These are phyloP conservation scores for Candida pseudocylindracea DNA, from an alignment of 1,139 yeast species.

Conservation along the genomic window DNA sequence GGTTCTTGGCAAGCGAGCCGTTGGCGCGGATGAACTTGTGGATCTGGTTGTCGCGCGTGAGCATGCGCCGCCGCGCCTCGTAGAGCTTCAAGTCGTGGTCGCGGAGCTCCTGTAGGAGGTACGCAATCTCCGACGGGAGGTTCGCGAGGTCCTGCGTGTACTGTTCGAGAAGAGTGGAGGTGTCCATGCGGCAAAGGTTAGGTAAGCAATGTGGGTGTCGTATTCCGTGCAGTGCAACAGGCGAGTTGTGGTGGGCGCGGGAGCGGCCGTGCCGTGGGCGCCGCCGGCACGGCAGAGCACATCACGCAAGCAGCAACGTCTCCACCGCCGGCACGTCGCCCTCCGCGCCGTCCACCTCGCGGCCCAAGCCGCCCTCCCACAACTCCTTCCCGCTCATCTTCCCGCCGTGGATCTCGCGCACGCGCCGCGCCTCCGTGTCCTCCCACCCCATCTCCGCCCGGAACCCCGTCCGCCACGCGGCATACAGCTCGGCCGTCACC, in stretches of 20 bases:
- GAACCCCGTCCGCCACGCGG: conserved; percentile 46
- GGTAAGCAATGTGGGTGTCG: too few species aligned
- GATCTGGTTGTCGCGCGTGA: conserved; percentile 51
- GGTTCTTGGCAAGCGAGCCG: conserved; percentile 65
- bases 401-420: conserved; percentile 40
- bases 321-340: too few species aligned
- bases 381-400: conserved; percentile 74
- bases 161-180: conserved; percentile 55
- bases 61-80: conserved; percentile 46
- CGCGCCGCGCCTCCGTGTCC: conserved; percentile 25
- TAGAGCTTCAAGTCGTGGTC: conserved; percentile 43
- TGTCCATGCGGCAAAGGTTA: conserved; percentile 38
- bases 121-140: conserved; percentile 75
- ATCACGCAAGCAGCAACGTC: too few species aligned
- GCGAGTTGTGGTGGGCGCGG: too few species aligned
- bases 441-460: conserved; percentile 35
- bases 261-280: too few species aligned
- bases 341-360: conserved; percentile 27
- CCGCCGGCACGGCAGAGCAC: too few species aligned
- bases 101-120: conserved; percentile 58
- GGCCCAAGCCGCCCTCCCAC: conserved; percentile 73
- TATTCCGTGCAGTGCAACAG: too few species aligned
- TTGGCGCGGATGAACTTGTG: conserved; percentile 69
- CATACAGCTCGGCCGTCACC: conserved; percentile 52
- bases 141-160: conserved; percentile 61